Base-by-base conservation (phyloP, 106 monocot genomes). In the Dendrobium officinale region DNA sequence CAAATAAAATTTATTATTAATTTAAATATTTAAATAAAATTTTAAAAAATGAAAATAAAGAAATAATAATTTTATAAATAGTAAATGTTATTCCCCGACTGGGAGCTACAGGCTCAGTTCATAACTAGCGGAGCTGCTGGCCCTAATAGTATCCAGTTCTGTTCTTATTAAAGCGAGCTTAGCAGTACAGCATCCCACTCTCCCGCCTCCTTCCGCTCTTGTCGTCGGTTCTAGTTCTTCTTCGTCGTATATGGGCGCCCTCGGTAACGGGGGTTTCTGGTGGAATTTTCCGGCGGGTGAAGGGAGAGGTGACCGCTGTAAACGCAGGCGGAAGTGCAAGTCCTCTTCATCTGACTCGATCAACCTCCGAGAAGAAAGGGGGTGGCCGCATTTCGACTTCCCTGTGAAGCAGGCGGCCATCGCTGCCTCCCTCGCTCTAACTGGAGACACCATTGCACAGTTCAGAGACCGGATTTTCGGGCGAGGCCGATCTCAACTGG, bases 391-490 rank as follows among this genome's bases (percentile, higher is more conserved):
- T 51, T 42, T 67, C 22, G 77, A 66, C 10, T 93, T 95, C 84
- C 98, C 95, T 20, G 77, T 95, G 40, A 99, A 91, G 81, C 95
- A 93, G 81, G 92, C 92, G 0, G 88, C 81, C 29, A 86, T 89
- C 49, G 91, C 98, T 9, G 88, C 98, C n/a, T 85, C 85, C 42
- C 93, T 99, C 51, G 75, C 88, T 66, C 72, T 95, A 20, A 80
- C 93, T 7, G 95, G 98, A 15, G 98, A 99, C 77, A 95, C 98
- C 85, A 79, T 99, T 78, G 98, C 98, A 10, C 98, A 99, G 75
- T 33, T 93, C 81, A 85, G 93, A 55, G 67, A 82, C 45, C 88
- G 83, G 9, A 68, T 80, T 42, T 59, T 75, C 33, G 54, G 68
- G 17, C 61, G 26, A 56, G 81, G 73, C 11, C 20, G 20, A 22